These are phyloP conservation scores for Sicyos edulis DNA, from an alignment of 306 rosid species.

Conservation along the genomic window DNA sequence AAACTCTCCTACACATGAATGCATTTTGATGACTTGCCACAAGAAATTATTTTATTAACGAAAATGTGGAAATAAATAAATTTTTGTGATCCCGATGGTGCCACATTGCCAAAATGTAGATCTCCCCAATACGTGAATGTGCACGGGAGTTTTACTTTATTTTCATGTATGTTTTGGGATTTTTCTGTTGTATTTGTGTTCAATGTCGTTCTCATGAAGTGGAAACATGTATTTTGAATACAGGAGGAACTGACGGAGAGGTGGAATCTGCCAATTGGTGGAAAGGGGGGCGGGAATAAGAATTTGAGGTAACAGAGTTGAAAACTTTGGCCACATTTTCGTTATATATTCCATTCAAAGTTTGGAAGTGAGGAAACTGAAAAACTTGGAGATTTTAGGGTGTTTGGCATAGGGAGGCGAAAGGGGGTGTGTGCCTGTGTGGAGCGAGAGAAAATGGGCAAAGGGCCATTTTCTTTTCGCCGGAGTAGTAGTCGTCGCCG, in stretches of 20 bases:
- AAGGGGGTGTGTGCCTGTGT: neutral
- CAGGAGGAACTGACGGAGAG: neutral
- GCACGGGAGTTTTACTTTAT: too few relatives aligned
- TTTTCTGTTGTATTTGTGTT: neutral
- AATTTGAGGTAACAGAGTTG: neutral
- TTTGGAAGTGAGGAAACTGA: neutral
- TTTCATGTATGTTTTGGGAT: neutral
- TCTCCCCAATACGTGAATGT: too few relatives aligned
- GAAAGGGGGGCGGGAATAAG: neutral
- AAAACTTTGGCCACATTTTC: neutral
- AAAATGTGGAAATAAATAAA: too few relatives aligned
- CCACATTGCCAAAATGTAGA: too few relatives aligned
- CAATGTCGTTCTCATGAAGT: neutral
- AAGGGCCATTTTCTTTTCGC: constrained; percentile 56
- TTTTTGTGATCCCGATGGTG: too few relatives aligned
- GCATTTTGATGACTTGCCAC: too few relatives aligned
- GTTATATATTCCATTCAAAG: neutral
- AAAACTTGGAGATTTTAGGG: neutral
- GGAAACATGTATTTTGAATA: neutral
- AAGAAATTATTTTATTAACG: too few relatives aligned
- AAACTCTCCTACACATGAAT: too few relatives aligned
- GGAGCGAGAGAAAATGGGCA: constrained; percentile 42
- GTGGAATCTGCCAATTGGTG: neutral
- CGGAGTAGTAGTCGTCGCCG: constrained; percentile 60
- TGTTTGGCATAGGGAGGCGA: neutral